Conservation (phyloP, 2,329 filamentous ascomycete genomes). For the Scedosporium dehoogii region DNA sequence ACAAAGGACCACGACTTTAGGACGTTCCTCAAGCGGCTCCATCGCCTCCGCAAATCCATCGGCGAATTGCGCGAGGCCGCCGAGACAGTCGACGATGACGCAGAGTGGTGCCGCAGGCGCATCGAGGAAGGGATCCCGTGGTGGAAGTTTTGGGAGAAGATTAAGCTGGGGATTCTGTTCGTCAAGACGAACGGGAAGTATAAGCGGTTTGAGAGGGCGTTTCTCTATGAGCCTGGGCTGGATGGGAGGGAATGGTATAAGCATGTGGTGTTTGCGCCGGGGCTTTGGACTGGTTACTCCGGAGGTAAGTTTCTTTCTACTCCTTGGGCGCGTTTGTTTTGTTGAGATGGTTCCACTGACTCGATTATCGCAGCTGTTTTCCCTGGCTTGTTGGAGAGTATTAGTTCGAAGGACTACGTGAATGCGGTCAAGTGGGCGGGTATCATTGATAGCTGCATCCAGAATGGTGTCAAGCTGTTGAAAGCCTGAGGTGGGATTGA, state of each 20-base stretch:
- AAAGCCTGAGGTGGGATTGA: neutral
- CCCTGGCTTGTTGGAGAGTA: slow-evolving; percentile 52
- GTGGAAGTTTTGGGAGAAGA: slow-evolving; percentile 65
- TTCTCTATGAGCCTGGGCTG: slow-evolving; percentile 65
- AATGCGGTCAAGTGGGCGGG: slow-evolving; percentile 49
- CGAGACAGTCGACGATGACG: slow-evolving; percentile 32
- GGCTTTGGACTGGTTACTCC: slow-evolving; percentile 83
- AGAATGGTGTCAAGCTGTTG: slow-evolving; percentile 32
- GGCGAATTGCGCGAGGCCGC: slow-evolving; percentile 28
- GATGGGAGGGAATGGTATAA: slow-evolving; percentile 85
- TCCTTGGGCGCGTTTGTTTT: neutral
- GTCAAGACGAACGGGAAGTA: slow-evolving; percentile 67
- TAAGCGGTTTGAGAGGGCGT: slow-evolving; percentile 73
- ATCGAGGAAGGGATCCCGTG: slow-evolving; percentile 53
- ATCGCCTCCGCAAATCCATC: slow-evolving; percentile 27
- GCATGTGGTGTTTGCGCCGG: slow-evolving; percentile 87
- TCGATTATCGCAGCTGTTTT: slow-evolving; percentile 39
- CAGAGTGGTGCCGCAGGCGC: slow-evolving; percentile 31
- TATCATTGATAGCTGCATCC: slow-evolving; percentile 45
- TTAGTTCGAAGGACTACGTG: slow-evolving; percentile 46
- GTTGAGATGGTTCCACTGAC: slow-evolving; percentile 11
- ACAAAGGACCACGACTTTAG: slow-evolving; percentile 24
- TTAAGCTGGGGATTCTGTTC: slow-evolving; percentile 54
- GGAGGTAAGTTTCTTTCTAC: slow-evolving; percentile 45
- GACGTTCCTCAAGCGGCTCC: slow-evolving; percentile 29